Percentiles rank a stretch among this genome's conserved stretches.
phyloP scores from a whole-genome alignment of 208 protist genomes.

The Trypanosoma boissoni region DNA sequence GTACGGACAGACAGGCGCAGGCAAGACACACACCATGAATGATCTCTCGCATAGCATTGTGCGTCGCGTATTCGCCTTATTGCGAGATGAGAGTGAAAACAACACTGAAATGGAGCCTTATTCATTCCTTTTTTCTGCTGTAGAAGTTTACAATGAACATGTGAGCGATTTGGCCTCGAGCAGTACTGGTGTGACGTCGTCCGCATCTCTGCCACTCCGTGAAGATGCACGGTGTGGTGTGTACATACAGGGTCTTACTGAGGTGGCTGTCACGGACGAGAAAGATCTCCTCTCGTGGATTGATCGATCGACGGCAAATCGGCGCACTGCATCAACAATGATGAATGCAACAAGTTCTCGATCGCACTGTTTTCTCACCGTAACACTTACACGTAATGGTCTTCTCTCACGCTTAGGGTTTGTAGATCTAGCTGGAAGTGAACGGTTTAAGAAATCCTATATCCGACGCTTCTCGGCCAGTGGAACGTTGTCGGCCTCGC shows the following conservation, averaged over 20 bases:
- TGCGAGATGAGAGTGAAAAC: conserved; percentile 23
- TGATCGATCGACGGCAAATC: conserved; percentile 72
- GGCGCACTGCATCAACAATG: conserved; percentile 90
- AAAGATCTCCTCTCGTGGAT: conserved; percentile 76
- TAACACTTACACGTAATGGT: conserved; percentile 67
- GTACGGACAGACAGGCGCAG: conserved; percentile 94
- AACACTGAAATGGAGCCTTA: background rate
- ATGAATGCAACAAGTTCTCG: conserved; percentile 93
- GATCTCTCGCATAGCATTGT: conserved; percentile 69
- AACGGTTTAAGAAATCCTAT: conserved; percentile 86
- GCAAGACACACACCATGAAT: conserved; percentile 95
- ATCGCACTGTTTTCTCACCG: conserved; percentile 91
- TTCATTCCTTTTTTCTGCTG: conserved; percentile 51
- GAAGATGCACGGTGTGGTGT: conserved; percentile 81
- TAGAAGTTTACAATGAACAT: conserved; percentile 95
- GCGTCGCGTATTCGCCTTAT: conserved; percentile 72
- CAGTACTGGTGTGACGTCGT: background rate
- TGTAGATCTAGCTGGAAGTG: conserved; percentile 94
- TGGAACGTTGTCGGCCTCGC: too few species aligned
- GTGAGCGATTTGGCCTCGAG: conserved; percentile 82
- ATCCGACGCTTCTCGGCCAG: conserved; percentile 19
- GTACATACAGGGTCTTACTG: conserved; percentile 75
- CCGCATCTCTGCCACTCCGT: conserved; percentile 59
- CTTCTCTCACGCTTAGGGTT: conserved; percentile 80
- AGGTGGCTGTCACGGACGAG: conserved; percentile 55